A percentile compares a stretch with the other conserved stretches of the same genome.
These are phyloP conservation scores for Apiospora hydei DNA, from an alignment of 2,329 filamentous ascomycete species.

Conservation along the genomic window DNA sequence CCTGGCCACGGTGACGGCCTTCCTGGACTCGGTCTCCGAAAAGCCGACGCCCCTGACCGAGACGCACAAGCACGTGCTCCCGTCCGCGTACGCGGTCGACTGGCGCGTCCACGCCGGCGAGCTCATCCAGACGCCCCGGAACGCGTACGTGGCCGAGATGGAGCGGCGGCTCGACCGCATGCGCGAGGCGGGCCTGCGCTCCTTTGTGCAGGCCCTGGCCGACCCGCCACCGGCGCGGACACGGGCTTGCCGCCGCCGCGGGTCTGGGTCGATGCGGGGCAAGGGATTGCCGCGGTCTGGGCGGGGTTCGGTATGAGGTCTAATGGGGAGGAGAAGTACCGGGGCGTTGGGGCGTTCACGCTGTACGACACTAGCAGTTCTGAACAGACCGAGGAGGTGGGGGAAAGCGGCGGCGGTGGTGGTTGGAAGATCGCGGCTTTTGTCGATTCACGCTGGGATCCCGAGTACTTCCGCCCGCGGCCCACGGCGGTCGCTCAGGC, in stretches of 20 bases:
- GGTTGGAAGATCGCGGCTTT: background rate
- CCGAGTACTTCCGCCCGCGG: constrained; percentile 2
- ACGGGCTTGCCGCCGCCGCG: background rate
- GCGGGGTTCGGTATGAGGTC: background rate
- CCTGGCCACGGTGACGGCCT: background rate
- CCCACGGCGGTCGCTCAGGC: background rate
- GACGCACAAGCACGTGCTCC: background rate
- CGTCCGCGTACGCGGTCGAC: background rate
- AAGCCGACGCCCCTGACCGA: background rate
- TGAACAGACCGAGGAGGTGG: background rate
- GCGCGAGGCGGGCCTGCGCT: background rate
- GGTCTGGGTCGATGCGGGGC: background rate
- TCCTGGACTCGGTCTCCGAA: background rate
- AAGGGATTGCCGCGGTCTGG: constrained; percentile 13
- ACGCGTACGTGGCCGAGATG: constrained; percentile 3
- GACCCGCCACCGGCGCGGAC: background rate
- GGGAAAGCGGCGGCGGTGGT: background rate
- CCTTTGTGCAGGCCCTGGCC: background rate
- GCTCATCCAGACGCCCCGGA: background rate
- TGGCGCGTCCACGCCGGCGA: background rate
- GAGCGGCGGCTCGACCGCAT: background rate
- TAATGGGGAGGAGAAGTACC: constrained; percentile 16
- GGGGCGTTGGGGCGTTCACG: background rate
- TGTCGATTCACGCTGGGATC: background rate
- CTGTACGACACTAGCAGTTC: background rate